These are phyloP conservation scores for Xylaria sp. DNA, from an alignment of 2,329 filamentous ascomycete genomes.

Conservation along the genomic window DNA sequence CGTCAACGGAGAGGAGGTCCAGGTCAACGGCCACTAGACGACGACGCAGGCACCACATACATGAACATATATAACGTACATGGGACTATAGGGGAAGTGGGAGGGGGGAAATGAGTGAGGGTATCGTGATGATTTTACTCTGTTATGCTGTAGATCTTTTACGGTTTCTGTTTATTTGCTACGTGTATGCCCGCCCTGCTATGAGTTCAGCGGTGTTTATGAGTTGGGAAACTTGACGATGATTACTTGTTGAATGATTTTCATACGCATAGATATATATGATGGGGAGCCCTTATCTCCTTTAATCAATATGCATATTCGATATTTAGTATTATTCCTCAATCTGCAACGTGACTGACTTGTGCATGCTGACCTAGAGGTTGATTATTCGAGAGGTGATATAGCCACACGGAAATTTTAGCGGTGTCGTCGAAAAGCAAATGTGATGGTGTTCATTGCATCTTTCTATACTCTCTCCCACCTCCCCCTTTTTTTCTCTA, in stretches of 20 bases:
- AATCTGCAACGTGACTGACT: background rate
- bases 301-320: background rate
- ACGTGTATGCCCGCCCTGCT: background rate
- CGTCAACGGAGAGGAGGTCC: slow-evolving; percentile 37
- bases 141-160: background rate
- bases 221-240: background rate
- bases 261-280: background rate
- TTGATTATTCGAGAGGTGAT: background rate
- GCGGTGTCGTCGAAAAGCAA: background rate
- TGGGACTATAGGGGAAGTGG: background rate
- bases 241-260: background rate
- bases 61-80: too few species aligned
- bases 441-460: background rate
- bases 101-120: background rate
- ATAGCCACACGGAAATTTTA: background rate
- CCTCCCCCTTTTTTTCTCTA: too few species aligned
- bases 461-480: too few species aligned
- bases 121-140: background rate
- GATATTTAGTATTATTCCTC: background rate
- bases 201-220: background rate
- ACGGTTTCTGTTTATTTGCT: background rate
- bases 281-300: background rate
- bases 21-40: slow-evolving; percentile 29
- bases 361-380: background rate
- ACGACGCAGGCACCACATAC: background rate